Evolutionary conservation across 768 basidiomycete genomes (phyloP).

Genomic region (Postia placenta): DNA sequence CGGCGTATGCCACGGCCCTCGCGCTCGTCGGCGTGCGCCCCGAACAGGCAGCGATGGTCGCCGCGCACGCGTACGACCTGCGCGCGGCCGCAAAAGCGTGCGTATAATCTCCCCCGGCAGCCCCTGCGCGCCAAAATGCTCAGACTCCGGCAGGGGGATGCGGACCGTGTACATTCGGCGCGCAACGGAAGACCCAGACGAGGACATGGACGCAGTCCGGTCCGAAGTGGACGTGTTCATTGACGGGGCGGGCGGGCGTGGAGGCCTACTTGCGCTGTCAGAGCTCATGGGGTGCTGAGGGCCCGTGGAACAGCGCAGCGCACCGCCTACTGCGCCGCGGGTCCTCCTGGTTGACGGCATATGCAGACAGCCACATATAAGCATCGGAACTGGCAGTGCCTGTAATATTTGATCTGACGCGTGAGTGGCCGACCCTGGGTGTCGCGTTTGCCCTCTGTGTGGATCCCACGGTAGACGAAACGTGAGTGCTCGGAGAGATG

Average conservation of each 20-base stretch:
- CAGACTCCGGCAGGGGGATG: conserved; percentile 32
- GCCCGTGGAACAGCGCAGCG: too few relatives aligned
- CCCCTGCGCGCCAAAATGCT: background rate
- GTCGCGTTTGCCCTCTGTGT: too few relatives aligned
- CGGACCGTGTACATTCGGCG: conserved; percentile 50
- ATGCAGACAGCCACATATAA: too few relatives aligned
- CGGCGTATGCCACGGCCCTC: conserved; percentile 43
- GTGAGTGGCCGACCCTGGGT: too few relatives aligned
- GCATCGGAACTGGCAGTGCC: too few relatives aligned
- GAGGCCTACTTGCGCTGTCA: background rate
- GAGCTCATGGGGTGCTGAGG: background rate
- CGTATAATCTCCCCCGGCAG: background rate
- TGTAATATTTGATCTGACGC: too few relatives aligned
- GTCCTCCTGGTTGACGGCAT: too few relatives aligned
- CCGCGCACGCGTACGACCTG: conserved; percentile 55
- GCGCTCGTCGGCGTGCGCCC: conserved; percentile 44
- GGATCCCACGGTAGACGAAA: too few relatives aligned
- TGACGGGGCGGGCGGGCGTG: conserved; percentile 7
- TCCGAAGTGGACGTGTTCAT: conserved; percentile 57
- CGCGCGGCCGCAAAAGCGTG: conserved; percentile 23
- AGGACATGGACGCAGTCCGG: conserved; percentile 37
- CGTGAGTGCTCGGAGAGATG: too few relatives aligned
- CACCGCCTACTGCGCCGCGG: too few relatives aligned
- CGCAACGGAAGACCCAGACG: conserved; percentile 30
- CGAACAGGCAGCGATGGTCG: conserved; percentile 54